phyloP scores from a whole-genome alignment of 2,329 filamentous ascomycete species.

The Cadophora gregata region DNA sequence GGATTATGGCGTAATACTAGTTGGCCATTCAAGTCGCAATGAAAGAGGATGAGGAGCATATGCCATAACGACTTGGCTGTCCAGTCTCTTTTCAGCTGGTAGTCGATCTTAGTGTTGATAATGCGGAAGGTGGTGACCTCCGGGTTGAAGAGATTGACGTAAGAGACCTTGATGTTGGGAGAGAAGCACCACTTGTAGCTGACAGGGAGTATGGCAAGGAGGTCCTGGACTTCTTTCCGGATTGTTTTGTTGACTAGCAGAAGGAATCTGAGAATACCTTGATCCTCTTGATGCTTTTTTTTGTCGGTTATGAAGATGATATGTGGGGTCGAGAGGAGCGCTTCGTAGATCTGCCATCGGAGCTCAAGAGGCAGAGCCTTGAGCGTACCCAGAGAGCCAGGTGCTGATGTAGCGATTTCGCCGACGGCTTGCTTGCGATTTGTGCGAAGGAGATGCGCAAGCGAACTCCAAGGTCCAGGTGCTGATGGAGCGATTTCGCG shows the following conservation, averaged over 20 bases:
- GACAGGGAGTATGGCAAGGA: not conserved
- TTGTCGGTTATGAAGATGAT: not conserved
- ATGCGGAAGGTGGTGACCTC: not conserved
- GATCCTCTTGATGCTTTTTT: not conserved
- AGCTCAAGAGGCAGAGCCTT: not conserved
- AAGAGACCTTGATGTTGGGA: not conserved
- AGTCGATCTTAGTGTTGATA: too few relatives aligned
- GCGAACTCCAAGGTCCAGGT: too few relatives aligned
- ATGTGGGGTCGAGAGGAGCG: not conserved
- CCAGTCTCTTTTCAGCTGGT: not conserved
- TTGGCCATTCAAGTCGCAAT: not conserved
- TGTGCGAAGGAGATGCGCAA: too few relatives aligned
- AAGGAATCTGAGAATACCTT: not conserved
- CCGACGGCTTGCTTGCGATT: too few relatives aligned
- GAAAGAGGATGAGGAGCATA: not conserved
- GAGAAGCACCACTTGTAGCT: not conserved
- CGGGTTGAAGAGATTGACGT: not conserved
- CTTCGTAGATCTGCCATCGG: not conserved
- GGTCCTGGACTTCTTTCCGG: not conserved
- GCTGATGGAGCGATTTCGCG: too few relatives aligned
- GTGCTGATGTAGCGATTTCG: too few relatives aligned
- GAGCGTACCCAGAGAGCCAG: not conserved
- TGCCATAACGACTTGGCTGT: not conserved
- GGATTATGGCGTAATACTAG: too few relatives aligned
- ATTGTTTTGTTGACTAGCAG: not conserved